Evolutionary conservation across 352 stramenopile genomes (phyloP), one percentile per base, ranked within the genome.

Genomic region (Lagenidium sp.): DNA sequence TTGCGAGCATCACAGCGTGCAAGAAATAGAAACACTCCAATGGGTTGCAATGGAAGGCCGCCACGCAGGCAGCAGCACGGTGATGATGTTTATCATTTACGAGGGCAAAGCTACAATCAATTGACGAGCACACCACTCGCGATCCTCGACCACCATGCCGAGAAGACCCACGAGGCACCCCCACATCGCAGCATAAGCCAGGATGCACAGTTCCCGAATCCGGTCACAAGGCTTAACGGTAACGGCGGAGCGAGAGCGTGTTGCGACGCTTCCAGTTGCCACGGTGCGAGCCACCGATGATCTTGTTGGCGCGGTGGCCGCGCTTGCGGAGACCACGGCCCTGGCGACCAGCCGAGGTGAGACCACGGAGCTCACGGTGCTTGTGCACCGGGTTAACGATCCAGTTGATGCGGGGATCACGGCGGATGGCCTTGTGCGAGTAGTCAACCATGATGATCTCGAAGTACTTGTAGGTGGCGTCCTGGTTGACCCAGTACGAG

Each of bases 401-500:
- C 97, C 97, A 99, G 82, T 99, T 99, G 76, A 99, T 98, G 63
- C 94, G 94, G 40, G 97, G 81, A 73, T 99, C 97, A 55, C 97
- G 97, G 66, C 97, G 90, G 79, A 99, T 99, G 50, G 85, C 88
- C 63, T 87, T 92, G 85, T 99, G 96, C 58, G 78, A 85, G 57
- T 97, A 94, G 83, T 99, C 97, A 34, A 99, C 94, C 36, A 98
- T 67, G 74, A 99, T 99, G 57, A 99, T 82, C 85, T 99, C 97
- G 59, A 98, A 99, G 80, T 99, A 99, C 81, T 99, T 99, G 95
- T 99, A 99, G 57, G 96, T 99, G 25, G 96, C 95, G 71, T 99
- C 97, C 65, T 99, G 95, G 85, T 99, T 99, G 60, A 99, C 82
- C 97, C 97, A 99, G 89, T 99, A 99, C 50, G 95, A 99, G 92